A percentile compares a stretch with the other conserved stretches of the same genome.
phyloP scores from a whole-genome alignment of 495 filamentous ascomycete species.

The Platismatia glauca region DNA sequence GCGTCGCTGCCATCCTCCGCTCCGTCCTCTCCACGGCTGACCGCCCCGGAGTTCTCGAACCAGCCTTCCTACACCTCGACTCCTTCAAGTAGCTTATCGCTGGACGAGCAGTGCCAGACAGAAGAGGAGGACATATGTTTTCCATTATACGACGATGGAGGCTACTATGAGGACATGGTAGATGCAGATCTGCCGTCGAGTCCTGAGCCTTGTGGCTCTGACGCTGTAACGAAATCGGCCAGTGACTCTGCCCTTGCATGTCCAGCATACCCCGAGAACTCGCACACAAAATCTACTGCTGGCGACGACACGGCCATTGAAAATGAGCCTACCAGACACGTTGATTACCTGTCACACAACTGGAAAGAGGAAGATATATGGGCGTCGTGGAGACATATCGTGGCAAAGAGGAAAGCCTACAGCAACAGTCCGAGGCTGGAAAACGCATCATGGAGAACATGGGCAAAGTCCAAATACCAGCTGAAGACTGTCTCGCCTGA shows the following conservation, averaged over 20 bases:
- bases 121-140: constrained; percentile 48
- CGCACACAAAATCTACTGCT: constrained; percentile 36
- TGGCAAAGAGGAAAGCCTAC: constrained; percentile 65
- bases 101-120: constrained; percentile 45
- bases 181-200: constrained; percentile 38
- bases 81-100: constrained; percentile 54
- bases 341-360: constrained; percentile 91
- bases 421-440: constrained; percentile 75
- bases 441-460: constrained; percentile 98
- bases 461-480: constrained; percentile 82
- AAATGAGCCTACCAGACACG: constrained; percentile 75
- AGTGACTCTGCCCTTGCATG: constrained; percentile 28
- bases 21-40: constrained; percentile 32
- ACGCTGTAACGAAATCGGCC: constrained; percentile 31
- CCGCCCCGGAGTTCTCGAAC: constrained; percentile 26
- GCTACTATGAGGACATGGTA: constrained; percentile 18
- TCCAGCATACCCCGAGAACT: constrained; percentile 30
- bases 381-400: constrained; percentile 92
- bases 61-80: constrained; percentile 43
- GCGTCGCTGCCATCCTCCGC: constrained; percentile 33
- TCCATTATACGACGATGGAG: constrained; percentile 48
- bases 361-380: constrained; percentile 98
- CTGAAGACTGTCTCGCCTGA: constrained; percentile 82
- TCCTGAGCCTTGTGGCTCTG: constrained; percentile 33
- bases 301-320: constrained; percentile 78